phyloP scores from a whole-genome alignment of 192 early-diverging fungal genomes.

The Coemansia sp. region DNA sequence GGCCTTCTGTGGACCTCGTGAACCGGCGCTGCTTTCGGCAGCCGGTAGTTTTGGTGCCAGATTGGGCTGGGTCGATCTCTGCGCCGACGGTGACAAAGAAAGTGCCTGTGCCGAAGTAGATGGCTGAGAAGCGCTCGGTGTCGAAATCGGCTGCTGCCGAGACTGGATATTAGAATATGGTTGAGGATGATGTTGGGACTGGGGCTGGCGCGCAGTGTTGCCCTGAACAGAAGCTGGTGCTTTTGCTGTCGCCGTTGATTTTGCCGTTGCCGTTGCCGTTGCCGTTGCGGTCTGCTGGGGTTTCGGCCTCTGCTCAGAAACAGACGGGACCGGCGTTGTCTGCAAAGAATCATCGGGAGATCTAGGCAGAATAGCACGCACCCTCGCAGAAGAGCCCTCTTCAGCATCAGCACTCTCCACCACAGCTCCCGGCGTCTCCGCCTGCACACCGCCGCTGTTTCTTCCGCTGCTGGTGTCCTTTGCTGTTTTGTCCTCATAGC shows the following conservation, averaged over 20 bases:
- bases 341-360: not conserved
- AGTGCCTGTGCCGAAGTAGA: too few species aligned
- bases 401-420: not conserved
- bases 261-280: not conserved
- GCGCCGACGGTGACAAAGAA: not conserved
- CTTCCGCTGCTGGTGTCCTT: not conserved
- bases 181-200: not conserved
- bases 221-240: not conserved
- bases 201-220: not conserved
- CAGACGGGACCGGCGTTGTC: not conserved
- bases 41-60: not conserved
- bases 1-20: not conserved
- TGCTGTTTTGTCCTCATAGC: not conserved
- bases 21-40: not conserved
- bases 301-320: not conserved
- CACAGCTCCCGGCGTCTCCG: not conserved
- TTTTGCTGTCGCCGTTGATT: conserved; percentile 5
- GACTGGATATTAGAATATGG: not conserved
- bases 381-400: conserved; percentile 18
- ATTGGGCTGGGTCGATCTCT: not conserved
- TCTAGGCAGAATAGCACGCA: conserved; percentile 21
- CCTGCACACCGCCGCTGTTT: not conserved
- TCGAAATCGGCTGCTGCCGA: not conserved
- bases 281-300: not conserved
- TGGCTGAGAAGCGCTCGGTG: too few species aligned